These are phyloP conservation scores for Monosporascus sp. DNA, from an alignment of 2,329 filamentous ascomycete genomes.

Conservation along the genomic window DNA sequence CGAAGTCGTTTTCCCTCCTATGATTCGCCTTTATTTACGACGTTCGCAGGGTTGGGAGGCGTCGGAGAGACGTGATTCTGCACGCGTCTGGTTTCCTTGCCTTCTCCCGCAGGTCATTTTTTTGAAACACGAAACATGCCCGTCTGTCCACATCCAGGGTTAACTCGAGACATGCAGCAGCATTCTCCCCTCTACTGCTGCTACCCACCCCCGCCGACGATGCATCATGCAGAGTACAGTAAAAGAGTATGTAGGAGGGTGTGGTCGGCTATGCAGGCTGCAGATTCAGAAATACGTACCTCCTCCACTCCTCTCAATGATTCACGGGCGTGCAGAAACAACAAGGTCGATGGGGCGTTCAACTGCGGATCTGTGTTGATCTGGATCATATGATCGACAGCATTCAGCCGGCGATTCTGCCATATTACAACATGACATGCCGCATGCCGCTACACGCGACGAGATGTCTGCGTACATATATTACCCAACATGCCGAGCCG, in stretches of 20 bases:
- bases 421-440: conserved; percentile 15
- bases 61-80: too few relatives aligned
- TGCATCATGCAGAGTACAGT: background rate
- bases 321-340: background rate
- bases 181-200: background rate
- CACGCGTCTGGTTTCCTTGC: too few relatives aligned
- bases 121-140: background rate
- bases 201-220: background rate
- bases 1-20: background rate
- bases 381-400: conserved; percentile 25
- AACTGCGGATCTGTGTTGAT: conserved; percentile 10
- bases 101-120: background rate
- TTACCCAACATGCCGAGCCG: background rate
- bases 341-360: background rate
- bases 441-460: background rate
- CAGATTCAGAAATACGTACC: too few relatives aligned
- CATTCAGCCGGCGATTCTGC: conserved; percentile 24
- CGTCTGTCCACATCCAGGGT: background rate
- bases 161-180: background rate
- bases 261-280: background rate
- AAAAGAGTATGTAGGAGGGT: background rate
- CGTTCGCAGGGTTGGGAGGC: background rate
- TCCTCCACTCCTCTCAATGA: background rate
- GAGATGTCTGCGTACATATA: background rate
- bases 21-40: background rate